Conservation (phyloP, 2,329 filamentous ascomycete genomes). For the Pleomassaria siparia region DNA sequence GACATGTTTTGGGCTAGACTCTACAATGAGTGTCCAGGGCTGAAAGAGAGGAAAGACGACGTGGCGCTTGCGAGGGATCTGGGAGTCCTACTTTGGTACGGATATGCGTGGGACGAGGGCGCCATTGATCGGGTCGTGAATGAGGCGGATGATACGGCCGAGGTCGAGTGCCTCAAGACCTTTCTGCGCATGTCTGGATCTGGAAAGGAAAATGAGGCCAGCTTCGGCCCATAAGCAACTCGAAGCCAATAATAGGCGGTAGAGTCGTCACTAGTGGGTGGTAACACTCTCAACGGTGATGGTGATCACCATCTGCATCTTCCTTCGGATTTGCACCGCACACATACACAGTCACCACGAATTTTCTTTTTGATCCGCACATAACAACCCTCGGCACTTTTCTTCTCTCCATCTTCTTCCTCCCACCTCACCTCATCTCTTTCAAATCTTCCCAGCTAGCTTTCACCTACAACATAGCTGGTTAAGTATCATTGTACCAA, state of each 20-base stretch:
- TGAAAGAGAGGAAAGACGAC: conserved; percentile 34
- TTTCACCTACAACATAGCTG: too few relatives aligned
- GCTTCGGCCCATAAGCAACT: too few relatives aligned
- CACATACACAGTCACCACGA: background rate
- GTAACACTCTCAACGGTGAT: too few relatives aligned
- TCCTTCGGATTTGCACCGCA: background rate
- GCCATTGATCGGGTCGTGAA: conserved; percentile 60
- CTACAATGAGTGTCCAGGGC: conserved; percentile 35
- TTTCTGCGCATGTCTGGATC: conserved; percentile 26
- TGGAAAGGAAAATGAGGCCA: background rate
- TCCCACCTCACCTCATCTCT: background rate
- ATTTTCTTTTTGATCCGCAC: background rate
- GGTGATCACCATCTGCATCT: background rate
- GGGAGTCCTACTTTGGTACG: conserved; percentile 64
- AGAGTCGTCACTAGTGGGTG: background rate
- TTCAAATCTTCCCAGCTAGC: background rate
- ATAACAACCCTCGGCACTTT: background rate
- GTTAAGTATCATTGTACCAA: too few relatives aligned
- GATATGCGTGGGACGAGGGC: conserved; percentile 65
- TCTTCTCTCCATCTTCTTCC: background rate
- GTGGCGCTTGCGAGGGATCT: conserved; percentile 52
- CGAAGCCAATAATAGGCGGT: too few relatives aligned
- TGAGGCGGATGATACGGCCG: conserved; percentile 52
- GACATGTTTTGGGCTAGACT: conserved; percentile 54
- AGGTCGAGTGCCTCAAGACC: conserved; percentile 56